These are phyloP conservation scores for Parascedosporium putredinis DNA, from an alignment of 2,329 filamentous ascomycete genomes.

Conservation along the genomic window DNA sequence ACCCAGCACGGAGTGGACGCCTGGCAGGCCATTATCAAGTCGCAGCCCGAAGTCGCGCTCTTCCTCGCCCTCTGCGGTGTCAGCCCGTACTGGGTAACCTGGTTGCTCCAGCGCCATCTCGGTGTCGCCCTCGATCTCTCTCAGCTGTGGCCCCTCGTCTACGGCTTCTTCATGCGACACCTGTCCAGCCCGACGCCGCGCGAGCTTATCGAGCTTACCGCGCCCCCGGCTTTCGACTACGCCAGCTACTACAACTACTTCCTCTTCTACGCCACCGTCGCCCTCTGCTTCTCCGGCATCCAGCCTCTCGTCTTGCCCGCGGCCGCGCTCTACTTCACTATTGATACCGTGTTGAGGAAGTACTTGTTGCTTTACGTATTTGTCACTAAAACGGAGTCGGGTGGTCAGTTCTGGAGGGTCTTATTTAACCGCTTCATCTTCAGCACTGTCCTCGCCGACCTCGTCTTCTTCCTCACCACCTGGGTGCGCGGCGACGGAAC, in stretches of 20 bases:
- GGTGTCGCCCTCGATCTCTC: constrained; percentile 90
- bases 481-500: constrained; percentile 56
- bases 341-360: constrained; percentile 89
- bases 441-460: constrained; percentile 64
- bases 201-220: constrained; percentile 84
- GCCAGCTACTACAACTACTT: constrained; percentile 98
- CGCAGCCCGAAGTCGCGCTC: constrained; percentile 51
- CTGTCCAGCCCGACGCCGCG: constrained; percentile 82
- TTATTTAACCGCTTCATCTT: constrained; percentile 91
- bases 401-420: constrained; percentile 83
- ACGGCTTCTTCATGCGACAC: constrained; percentile 73
- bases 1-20: constrained; percentile 47
- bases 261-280: constrained; percentile 84
- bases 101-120: constrained; percentile 83
- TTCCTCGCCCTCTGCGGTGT: constrained; percentile 70
- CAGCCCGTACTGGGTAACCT: constrained; percentile 89
- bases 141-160: constrained; percentile 74
- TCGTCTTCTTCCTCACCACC: constrained; percentile 66
- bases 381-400: constrained; percentile 92
- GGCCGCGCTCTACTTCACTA: constrained; percentile 76
- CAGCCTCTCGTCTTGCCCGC: constrained; percentile 83
- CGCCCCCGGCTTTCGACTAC: constrained; percentile 87
- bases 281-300: constrained; percentile 71
- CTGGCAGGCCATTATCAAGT: constrained; percentile 58
- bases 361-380: constrained; percentile 92